phyloP scores from a whole-genome alignment of 1,284 basidiomycete species.

The Heterobasidion annosum region DNA sequence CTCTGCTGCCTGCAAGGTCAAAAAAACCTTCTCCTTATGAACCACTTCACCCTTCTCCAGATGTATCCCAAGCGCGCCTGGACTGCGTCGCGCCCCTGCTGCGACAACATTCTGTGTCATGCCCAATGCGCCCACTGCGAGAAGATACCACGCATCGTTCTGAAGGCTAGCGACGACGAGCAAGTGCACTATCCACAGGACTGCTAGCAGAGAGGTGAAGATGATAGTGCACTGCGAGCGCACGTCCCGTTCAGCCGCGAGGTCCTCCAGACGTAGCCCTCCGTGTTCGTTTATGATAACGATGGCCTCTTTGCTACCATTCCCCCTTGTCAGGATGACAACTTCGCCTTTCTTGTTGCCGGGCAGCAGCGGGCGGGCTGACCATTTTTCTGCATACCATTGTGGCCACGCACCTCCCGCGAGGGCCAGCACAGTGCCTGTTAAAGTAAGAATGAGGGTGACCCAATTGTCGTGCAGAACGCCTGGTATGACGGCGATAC shows the following conservation, averaged over 20 bases:
- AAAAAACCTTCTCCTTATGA: slow-evolving; percentile 13
- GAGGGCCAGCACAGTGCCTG: slow-evolving; percentile 14
- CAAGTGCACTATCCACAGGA: slow-evolving; percentile 13
- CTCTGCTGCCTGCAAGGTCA: slow-evolving; percentile 10
- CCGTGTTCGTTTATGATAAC: slow-evolving; percentile 16
- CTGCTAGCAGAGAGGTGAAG: slow-evolving; percentile 7
- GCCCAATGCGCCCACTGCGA: slow-evolving; percentile 11
- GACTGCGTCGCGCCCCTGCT: slow-evolving; percentile 10
- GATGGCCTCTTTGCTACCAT: slow-evolving; percentile 16
- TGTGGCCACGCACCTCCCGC: slow-evolving; percentile 13
- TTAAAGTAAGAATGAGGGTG: slow-evolving; percentile 12
- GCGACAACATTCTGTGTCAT: slow-evolving; percentile 12
- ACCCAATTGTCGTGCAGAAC: slow-evolving; percentile 11
- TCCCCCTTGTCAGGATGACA: slow-evolving; percentile 17
- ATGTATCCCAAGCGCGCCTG: slow-evolving; percentile 11
- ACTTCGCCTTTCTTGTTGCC: slow-evolving; percentile 11
- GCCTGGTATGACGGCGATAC: slow-evolving; percentile 13
- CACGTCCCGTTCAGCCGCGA: slow-evolving; percentile 12
- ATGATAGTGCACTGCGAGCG: slow-evolving; percentile 2
- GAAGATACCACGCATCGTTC: slow-evolving; percentile 14
- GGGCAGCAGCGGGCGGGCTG: slow-evolving; percentile 6
- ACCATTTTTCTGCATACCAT: slow-evolving; percentile 14
- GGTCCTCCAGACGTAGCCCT: slow-evolving; percentile 17
- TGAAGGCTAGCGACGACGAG: slow-evolving; percentile 11
- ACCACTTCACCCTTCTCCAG: slow-evolving; percentile 10